Evolutionary conservation across 2,329 filamentous ascomycete genomes (phyloP), one percentile per base, ranked within the genome.

Genomic region (Pestalotiopsis sp.): DNA sequence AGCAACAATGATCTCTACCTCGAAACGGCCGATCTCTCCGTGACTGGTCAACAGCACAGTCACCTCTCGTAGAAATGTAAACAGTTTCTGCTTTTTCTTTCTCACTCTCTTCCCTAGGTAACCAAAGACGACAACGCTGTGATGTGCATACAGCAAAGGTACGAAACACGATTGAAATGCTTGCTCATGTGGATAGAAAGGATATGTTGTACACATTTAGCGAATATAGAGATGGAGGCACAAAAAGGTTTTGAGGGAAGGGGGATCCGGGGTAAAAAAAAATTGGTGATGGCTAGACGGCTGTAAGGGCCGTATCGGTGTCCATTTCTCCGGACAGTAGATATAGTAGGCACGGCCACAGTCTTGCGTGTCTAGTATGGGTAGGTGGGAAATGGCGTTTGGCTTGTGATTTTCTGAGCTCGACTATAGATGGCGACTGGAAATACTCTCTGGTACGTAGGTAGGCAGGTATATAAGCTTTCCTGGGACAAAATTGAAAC

Each of bases 11-110:
- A 80, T 14, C 69, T 85, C 24, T 86, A 86, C 67, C 56, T 76
- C 2, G 80, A 84, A 86, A 94, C 85, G 78, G 88, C 82, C 71
- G 90, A 84, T 85, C 87, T 85, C 14, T 77, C 76, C 57, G 65
- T 76, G 38, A 73, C 68, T 44, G 64, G 64, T 17, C 55, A 35
- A 52, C 64, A 66, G 20, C 24, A 61, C 58, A 39, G 58, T 61
- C 58, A 61, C 38, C 24, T 61, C 20, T 39, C 26, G 22, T 59
- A 59, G 52, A 57, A n/a, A 57, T 57, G 52, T 57, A 44, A 13
- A 44, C 17, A 13, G 20, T n/a, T 52, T 52, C 44, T 52, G 44
- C 44, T n/a, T 22, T 52, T 14, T n/a, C 30, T 52, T n/a, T 52
- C 20, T 52, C 44, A 17, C 20, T 52, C 44, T 9, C 44, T n/a